A percentile compares a stretch with the other conserved stretches of the same genome.
These are phyloP conservation scores for Termitomyces sp. DNA, from an alignment of 768 basidiomycete species.

Conservation along the genomic window DNA sequence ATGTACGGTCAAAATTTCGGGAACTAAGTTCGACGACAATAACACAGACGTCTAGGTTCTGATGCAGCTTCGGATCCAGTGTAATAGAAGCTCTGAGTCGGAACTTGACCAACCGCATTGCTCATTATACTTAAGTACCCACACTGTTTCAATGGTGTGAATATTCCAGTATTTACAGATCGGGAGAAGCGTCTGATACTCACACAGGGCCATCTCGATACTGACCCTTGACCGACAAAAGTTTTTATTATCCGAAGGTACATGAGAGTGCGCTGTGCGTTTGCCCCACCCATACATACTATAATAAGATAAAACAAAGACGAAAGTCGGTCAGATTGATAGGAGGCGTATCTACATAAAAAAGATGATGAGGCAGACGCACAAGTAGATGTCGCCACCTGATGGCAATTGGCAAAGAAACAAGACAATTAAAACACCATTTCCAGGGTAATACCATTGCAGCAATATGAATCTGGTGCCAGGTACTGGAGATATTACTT, in stretches of 20 bases:
- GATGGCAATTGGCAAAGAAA: not conserved
- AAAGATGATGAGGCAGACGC: conserved; percentile 1
- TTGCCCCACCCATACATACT: conserved; percentile 63
- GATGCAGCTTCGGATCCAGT: conserved; percentile 41
- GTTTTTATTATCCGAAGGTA: no score
- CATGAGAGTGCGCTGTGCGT: conserved; percentile 75
- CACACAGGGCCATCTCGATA: not conserved
- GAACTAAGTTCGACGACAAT: no score
- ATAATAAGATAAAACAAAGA: not conserved
- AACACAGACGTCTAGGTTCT: conserved; percentile 23
- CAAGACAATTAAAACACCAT: conserved; percentile 1
- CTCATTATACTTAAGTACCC: no score
- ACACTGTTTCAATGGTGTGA: not conserved
- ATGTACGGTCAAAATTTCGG: conserved; percentile 29
- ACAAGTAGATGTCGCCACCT: conserved; percentile 14
- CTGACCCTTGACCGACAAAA: no score
- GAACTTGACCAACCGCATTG: no score
- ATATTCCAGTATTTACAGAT: not conserved
- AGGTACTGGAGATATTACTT: not conserved
- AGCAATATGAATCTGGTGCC: not conserved
- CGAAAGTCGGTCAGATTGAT: conserved; percentile 51
- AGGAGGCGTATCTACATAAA: not conserved
- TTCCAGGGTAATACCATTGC: conserved; percentile 34
- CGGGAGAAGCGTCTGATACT: not conserved
- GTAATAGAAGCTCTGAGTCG: no score